Evolutionary conservation across 129 eudicot species (phyloP).

Genomic region (Tagetes patula): DNA sequence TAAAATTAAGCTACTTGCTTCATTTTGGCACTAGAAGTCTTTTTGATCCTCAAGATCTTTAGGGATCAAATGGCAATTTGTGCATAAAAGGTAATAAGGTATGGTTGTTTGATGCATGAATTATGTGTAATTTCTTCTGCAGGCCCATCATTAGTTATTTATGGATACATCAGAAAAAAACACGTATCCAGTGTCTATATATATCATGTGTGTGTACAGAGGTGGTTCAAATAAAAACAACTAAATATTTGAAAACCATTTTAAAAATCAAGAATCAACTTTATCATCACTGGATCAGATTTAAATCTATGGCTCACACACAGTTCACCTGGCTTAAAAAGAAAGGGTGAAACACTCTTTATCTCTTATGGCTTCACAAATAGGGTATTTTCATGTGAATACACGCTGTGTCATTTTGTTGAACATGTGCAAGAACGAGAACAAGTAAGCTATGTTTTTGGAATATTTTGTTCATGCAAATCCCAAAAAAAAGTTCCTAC

Average conservation of each 20-base stretch:
- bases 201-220: too few relatives aligned
- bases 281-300: too few relatives aligned
- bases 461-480: background rate
- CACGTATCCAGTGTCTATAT: background rate
- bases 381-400: background rate
- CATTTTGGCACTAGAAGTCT: slow-evolving; percentile 6
- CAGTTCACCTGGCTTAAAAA: too few relatives aligned
- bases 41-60: background rate
- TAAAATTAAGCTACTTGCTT: background rate
- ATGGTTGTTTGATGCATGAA: background rate
- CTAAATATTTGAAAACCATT: too few relatives aligned
- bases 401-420: background rate
- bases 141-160: background rate
- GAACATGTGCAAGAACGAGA: background rate
- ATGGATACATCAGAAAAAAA: background rate
- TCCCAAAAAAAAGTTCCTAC: background rate
- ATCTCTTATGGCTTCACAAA: background rate
- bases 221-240: too few relatives aligned
- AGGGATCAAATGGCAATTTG: slow-evolving; percentile 21
- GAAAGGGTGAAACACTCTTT: background rate
- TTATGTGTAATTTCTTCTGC: slow-evolving; percentile 10
- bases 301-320: too few relatives aligned
- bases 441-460: background rate
- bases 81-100: slow-evolving; percentile 11
- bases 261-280: too few relatives aligned